Evolutionary conservation across 306 rosid genomes (phyloP).

Genomic region (Quercus gilva): DNA sequence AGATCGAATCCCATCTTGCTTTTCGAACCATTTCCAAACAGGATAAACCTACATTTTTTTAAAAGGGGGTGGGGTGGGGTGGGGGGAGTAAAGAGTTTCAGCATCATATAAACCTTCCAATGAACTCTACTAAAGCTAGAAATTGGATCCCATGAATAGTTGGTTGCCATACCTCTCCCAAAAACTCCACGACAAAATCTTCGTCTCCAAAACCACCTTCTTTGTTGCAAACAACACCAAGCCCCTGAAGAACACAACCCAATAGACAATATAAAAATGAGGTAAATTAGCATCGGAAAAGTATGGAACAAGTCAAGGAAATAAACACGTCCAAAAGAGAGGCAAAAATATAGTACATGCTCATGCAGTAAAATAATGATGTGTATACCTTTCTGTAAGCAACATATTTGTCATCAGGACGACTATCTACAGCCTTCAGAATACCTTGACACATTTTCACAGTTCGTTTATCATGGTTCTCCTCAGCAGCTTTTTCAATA

Average conservation of each 20-base stretch:
- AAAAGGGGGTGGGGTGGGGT: neutral
- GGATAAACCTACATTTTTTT: conserved; percentile 74
- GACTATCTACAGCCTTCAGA: conserved; percentile 67
- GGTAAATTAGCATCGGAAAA: conserved; percentile 15
- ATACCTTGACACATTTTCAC: conserved; percentile 76
- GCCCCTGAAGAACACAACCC: conserved; percentile 64
- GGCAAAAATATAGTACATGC: neutral
- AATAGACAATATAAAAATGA: conserved; percentile 21
- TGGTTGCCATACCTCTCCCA: conserved; percentile 84
- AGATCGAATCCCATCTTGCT: conserved; percentile 98
- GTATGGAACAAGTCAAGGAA: conserved; percentile 11
- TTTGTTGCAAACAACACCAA: conserved; percentile 94
- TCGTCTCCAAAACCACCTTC: conserved; percentile 79
- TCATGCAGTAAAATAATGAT: conserved; percentile 9
- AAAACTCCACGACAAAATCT: conserved; percentile 94
- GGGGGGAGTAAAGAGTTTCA: conserved; percentile 2
- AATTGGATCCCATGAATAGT: conserved; percentile 7
- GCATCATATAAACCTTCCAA: neutral
- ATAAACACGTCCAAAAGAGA: neutral
- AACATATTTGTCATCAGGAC: conserved; percentile 95
- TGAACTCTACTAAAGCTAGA: neutral
- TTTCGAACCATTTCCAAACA: conserved; percentile 98
- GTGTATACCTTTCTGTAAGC: conserved; percentile 84
- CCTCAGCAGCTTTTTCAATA: conserved; percentile 62
- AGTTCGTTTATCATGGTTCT: conserved; percentile 52